A percentile compares a stretch with the other conserved stretches of the same genome.
Conservation (phyloP, 1,284 basidiomycete genomes). For the Pseudozyma flocculosa region DNA sequence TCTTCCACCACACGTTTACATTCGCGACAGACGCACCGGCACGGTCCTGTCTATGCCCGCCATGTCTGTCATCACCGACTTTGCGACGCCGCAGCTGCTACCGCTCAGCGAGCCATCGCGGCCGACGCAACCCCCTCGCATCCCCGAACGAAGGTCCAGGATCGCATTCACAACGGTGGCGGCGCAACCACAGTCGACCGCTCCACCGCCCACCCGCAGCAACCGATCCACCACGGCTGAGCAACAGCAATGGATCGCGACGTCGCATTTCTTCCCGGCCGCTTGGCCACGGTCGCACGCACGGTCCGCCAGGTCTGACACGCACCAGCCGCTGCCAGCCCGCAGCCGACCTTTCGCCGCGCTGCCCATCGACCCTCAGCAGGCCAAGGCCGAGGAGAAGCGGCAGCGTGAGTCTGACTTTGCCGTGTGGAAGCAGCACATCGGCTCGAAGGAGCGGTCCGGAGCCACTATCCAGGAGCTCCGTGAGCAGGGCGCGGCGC, state of each 20-base stretch:
- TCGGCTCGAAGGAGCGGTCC: slow-evolving; percentile 10
- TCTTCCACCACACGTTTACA: too few species aligned
- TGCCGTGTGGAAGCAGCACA: slow-evolving; percentile 10
- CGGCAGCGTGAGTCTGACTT: slow-evolving; percentile 30
- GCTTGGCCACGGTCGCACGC: slow-evolving; percentile 65
- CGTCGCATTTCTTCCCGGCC: slow-evolving; percentile 74
- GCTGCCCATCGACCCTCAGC: slow-evolving; percentile 16
- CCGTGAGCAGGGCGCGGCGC: slow-evolving; percentile 5
- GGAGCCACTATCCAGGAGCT: slow-evolving; percentile 14
- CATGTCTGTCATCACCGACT: too few species aligned
- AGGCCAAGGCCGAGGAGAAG: slow-evolving; percentile 28
- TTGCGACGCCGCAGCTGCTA: too few species aligned
- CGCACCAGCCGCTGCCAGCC: slow-evolving; percentile 27
- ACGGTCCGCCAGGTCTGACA: slow-evolving; percentile 9
- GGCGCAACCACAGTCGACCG: too few species aligned
- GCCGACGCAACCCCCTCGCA: too few species aligned
- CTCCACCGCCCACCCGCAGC: too few species aligned
- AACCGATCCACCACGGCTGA: too few species aligned
- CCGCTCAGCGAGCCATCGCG: too few species aligned
- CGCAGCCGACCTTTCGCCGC: slow-evolving; percentile 14
- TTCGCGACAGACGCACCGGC: too few species aligned
- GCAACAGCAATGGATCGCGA: slow-evolving; percentile 60
- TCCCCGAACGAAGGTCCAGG: too few species aligned
- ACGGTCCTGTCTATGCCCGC: too few species aligned
- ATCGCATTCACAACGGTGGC: too few species aligned